Conservation (phyloP, 345 rosid genomes). For the Salix brachista region DNA sequence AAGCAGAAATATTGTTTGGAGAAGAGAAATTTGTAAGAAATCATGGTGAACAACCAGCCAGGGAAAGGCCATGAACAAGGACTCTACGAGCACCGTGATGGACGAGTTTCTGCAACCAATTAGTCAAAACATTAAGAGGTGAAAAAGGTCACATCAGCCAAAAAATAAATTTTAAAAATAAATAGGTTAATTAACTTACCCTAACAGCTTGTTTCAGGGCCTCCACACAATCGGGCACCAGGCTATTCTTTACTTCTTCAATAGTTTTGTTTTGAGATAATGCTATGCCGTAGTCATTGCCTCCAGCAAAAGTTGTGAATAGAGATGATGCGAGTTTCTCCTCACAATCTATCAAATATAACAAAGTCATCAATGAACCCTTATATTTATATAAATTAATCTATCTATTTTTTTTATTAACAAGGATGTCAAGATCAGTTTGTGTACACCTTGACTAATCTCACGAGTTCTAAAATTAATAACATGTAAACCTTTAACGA, state of each 20-base stretch:
- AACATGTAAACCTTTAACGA: no score
- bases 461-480: no score
- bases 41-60: neutral
- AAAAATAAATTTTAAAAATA: neutral
- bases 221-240: neutral
- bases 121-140: neutral
- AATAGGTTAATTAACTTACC: neutral
- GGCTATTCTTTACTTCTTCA: neutral
- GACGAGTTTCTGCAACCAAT: neutral
- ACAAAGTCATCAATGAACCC: no score
- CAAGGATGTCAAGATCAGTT: no score
- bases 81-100: neutral
- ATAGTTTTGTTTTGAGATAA: neutral
- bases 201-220: neutral
- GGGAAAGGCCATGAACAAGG: neutral
- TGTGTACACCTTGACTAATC: no score
- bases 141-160: neutral
- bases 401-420: no score
- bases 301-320: neutral
- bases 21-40: neutral
- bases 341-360: neutral
- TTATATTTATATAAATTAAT: no score
- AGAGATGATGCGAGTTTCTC: conserved; percentile 2
- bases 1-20: neutral
- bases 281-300: neutral